Evolutionary conservation across 345 rosid species (phyloP), one percentile per base, ranked within the genome.

Genomic region (Rhizophora mangle): DNA sequence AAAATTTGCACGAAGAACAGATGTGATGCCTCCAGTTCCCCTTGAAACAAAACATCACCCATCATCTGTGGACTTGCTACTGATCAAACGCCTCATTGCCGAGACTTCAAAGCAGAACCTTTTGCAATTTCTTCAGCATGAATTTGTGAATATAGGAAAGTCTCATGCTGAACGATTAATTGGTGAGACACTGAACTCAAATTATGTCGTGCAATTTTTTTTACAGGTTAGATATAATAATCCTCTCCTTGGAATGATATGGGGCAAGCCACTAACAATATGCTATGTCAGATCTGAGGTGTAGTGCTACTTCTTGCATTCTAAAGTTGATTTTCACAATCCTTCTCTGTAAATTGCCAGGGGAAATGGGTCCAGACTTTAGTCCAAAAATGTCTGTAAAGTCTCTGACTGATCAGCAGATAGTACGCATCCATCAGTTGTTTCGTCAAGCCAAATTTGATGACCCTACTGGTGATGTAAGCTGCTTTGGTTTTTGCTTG

Each of bases 391-490:
- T 84, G 89, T 72, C 81, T 49, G 93, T 89, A 61, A 94, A 94
- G 75, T 85, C 97, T 70, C 82, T 89, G 63, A 84, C 85, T 59
- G 89, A 89, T 78, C 95, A 89, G 83, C 97, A 94, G 80, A 86
- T 94, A 84, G 97, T 94, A 67, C 96, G 97, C 72, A 89, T 94
- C 76, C 93, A 91, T 82, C 98, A 94, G 76, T 82, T 94, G 79
- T 94, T 94, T 85, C 96, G 97, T 71, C 98, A 94, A 81, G 98
- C 98, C 69, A 94, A 94, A 81, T 94, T 94, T 67, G 97, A 88
- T 65, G 96, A 91, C 78, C 98, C 98, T 59, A 86, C 85, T 81
- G 98, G 98, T 71, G 95, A 86, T 82, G 98, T 94, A 86, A 79
- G 90, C 68, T 79, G n/a, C 77, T 72, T 47, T 68, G 69, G 32